phyloP scores from a whole-genome alignment of 164 flowering plant genomes.

The Brasenia schreberi region DNA sequence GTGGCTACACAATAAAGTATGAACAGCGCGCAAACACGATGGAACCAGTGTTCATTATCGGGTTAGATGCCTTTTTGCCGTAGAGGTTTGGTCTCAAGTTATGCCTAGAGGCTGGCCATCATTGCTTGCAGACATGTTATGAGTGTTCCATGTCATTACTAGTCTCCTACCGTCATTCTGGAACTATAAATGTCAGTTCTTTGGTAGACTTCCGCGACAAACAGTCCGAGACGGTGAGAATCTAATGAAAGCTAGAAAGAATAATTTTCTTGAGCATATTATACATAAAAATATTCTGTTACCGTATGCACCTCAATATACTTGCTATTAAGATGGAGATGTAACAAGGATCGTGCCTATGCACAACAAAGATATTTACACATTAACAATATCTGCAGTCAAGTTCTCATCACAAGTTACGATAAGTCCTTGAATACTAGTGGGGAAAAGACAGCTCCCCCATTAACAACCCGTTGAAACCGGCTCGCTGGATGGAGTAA shows the following conservation, averaged over 20 bases:
- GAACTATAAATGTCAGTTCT: no score
- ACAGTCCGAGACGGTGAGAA: not conserved
- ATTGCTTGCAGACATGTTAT: no score
- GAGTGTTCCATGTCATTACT: no score
- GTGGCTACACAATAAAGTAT: no score
- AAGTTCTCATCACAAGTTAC: constrained; percentile 71
- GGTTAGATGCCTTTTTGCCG: no score
- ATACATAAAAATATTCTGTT: not conserved
- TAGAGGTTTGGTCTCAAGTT: no score
- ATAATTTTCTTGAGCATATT: not conserved
- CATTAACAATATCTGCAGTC: constrained; percentile 66
- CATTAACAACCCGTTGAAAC: constrained; percentile 73
- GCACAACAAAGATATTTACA: constrained; percentile 23
- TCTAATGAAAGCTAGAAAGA: not conserved
- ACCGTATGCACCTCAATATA: not conserved
- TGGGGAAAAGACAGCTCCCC: constrained; percentile 72
- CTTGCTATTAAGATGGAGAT: not conserved
- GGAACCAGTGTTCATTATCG: no score
- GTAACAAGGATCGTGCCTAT: not conserved
- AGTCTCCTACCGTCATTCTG: no score
- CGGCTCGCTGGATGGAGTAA: constrained; percentile 68
- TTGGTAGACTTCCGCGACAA: no score
- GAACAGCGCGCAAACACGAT: no score
- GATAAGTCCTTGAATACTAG: constrained; percentile 59
- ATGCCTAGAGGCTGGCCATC: no score